These are phyloP conservation scores for Sclerotiophoma versabilis DNA, from an alignment of 2,329 filamentous ascomycete genomes.

Conservation along the genomic window DNA sequence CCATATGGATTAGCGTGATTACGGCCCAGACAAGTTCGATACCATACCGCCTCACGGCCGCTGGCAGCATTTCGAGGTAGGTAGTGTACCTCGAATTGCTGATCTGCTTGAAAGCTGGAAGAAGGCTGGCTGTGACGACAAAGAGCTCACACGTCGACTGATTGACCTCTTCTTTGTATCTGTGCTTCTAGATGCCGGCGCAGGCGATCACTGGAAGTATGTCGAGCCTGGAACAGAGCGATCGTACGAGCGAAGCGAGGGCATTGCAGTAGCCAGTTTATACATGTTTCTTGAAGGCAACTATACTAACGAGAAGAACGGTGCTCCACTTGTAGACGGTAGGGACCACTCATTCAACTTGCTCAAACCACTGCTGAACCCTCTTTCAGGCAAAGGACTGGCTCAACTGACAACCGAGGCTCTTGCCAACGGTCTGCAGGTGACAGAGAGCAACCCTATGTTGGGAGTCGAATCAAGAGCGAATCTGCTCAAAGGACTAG, in stretches of 20 bases:
- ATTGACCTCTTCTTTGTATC: conserved; percentile 81
- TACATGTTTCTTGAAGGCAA: conserved; percentile 90
- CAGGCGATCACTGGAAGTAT: conserved; percentile 87
- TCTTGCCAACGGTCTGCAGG: conserved; percentile 82
- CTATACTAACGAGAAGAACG: conserved; percentile 77
- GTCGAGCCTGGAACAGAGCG: conserved; percentile 84
- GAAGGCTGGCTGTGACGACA: conserved; percentile 62
- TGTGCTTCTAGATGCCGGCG: conserved; percentile 83
- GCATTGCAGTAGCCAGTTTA: conserved; percentile 75
- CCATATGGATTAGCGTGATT: conserved; percentile 64
- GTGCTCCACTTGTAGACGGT: conserved; percentile 71
- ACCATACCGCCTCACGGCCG: conserved; percentile 71
- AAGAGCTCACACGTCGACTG: conserved; percentile 75
- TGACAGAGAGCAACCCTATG: conserved; percentile 73
- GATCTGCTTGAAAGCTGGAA: conserved; percentile 72
- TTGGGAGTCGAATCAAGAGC: conserved; percentile 85
- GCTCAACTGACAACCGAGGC: conserved; percentile 73
- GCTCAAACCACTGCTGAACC: background rate
- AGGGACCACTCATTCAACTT: conserved; percentile 61
- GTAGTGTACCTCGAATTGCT: conserved; percentile 73
- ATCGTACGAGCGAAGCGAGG: conserved; percentile 82
- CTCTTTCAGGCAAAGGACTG: conserved; percentile 62
- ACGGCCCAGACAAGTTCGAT: conserved; percentile 63
- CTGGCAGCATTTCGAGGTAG: conserved; percentile 83
- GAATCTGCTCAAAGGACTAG: conserved; percentile 75